Percentiles rank a stretch among this genome's conserved stretches.
These are phyloP conservation scores for Carex scoparia DNA, from an alignment of 176 grass and related monocot species.

Conservation along the genomic window DNA sequence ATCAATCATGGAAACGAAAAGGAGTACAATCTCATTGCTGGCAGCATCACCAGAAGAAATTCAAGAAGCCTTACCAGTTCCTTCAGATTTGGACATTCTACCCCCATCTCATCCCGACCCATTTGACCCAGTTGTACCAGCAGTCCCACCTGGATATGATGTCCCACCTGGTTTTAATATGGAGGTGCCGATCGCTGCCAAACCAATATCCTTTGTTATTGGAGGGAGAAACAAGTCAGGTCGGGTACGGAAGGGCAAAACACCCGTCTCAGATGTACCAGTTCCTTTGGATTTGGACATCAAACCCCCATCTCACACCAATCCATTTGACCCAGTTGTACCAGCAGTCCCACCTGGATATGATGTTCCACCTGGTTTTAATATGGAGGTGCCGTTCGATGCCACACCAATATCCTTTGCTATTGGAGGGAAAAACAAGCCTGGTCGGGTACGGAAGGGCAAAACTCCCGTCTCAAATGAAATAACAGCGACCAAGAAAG, in stretches of 20 bases:
- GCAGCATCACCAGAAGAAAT: not conserved
- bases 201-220: too few species aligned
- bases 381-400: not conserved
- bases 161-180: not conserved
- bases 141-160: not conserved
- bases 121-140: not conserved
- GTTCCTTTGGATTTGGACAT: not conserved
- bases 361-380: not conserved
- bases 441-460: not conserved
- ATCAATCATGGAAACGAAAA: not conserved
- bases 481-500: not conserved
- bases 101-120: not conserved
- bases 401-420: slow-evolving; percentile 2
- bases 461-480: not conserved
- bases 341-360: not conserved
- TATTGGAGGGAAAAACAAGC: not conserved
- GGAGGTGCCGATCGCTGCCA: not conserved
- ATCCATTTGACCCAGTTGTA: not conserved
- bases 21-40: not conserved
- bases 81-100: not conserved
- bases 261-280: not conserved
- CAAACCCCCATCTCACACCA: not conserved
- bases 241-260: too few species aligned
- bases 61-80: not conserved
- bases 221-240: too few species aligned